A percentile compares a stretch with the other conserved stretches of the same genome.
Conservation (phyloP, 208 protist species). For the Leishmania tropica region DNA sequence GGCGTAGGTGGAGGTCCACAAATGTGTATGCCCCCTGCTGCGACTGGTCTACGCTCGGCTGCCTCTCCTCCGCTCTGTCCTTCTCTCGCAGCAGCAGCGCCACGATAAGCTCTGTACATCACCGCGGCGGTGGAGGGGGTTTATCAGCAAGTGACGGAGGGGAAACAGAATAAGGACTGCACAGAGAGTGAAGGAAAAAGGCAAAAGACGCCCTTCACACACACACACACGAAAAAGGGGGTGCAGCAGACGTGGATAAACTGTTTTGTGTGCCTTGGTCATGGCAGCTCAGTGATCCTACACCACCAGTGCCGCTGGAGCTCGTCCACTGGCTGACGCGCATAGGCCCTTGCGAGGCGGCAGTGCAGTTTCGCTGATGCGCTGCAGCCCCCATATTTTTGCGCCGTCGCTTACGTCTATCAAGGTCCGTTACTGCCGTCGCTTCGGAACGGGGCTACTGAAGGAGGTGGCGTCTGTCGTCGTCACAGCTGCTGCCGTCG, state of each 20-base stretch:
- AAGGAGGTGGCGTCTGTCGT: background rate
- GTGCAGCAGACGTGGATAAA: background rate
- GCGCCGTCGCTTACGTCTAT: background rate
- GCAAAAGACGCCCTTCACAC: background rate
- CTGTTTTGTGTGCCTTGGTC: background rate
- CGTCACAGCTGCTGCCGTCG: background rate
- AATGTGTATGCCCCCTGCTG: background rate
- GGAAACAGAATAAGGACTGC: background rate
- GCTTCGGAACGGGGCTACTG: slow-evolving; percentile 18
- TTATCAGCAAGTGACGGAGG: background rate
- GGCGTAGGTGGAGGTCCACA: background rate
- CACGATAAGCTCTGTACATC: slow-evolving; percentile 2
- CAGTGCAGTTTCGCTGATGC: background rate
- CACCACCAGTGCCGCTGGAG: background rate
- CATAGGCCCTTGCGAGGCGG: slow-evolving; percentile 16
- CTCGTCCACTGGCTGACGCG: slow-evolving; percentile 22
- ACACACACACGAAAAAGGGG: background rate
- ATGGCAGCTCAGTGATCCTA: background rate
- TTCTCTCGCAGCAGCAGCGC: background rate
- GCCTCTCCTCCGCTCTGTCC: background rate
- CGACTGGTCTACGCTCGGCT: background rate
- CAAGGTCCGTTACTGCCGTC: background rate
- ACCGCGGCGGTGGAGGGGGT: background rate
- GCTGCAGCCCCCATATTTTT: background rate
- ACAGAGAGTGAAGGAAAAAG: background rate